Evolutionary conservation across 441 rosid species (phyloP), one percentile per base, ranked within the genome.

Genomic region (Metrosideros polymorpha): DNA sequence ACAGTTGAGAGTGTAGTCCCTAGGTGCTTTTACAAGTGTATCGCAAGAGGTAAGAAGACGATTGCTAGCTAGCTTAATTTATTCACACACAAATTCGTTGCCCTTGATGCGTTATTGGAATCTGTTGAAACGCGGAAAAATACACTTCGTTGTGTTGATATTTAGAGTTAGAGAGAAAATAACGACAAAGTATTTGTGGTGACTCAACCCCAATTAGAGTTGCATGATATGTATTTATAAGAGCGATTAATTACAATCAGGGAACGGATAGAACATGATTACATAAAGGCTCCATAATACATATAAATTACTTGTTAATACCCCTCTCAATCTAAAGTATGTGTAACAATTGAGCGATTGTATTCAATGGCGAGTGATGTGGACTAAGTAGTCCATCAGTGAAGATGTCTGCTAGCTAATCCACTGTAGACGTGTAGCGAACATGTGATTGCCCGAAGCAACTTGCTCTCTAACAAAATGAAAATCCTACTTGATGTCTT

Each of bases 1-100:
- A 92, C 98, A 97, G 8, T 91, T 89, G 55, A 92, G 99, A 89
- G 91, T 85, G 32, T 12, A 13, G 63, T 57, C 63, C 29, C 32
- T 6, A n/a, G 32, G 63, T 57, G 18, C 63, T 57, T 57, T 18
- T 13, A 12, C 63, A n/a, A 29, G 84, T 94, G 94, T 90, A 59
- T 59, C 82, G 84, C 87, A 61, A 57, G 86, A 89, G 86, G 91
- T 82, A 82, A 88, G 87, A 53, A 79, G 82, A 47, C 85, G 14
- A 39, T 35, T 86, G 32, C 29, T 3, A 45, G 59, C 75, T 83
- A n/a, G 63, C 59, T 79, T 52, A 85, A 84, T 82, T 84, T 83
- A 51, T 51, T 47, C 52, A 56, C 61, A 82, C 89, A 49, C 19
- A 35, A 79, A 84, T 84, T 86, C 55, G 39, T 83, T 84, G 89